A percentile compares a stretch with the other conserved stretches of the same genome.
phyloP scores from a whole-genome alignment of 768 basidiomycete species.

The Pleurotus salmoneostramineus region DNA sequence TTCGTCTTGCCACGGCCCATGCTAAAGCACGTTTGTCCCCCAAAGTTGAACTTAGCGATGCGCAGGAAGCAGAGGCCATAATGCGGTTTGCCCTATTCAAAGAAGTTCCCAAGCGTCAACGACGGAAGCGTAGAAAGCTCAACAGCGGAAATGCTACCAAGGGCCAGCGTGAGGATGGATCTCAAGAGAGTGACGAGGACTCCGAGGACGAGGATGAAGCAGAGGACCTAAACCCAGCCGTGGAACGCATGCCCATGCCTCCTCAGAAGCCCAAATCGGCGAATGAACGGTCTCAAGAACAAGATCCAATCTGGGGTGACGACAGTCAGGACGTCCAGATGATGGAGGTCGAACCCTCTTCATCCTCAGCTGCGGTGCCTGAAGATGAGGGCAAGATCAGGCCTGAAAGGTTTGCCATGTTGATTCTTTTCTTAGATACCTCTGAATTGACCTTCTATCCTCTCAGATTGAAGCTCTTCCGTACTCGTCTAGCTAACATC shows the following conservation, averaged over 20 bases:
- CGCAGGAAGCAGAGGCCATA: conserved; percentile 88
- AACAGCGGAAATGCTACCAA: conserved; percentile 59
- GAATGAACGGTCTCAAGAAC: conserved; percentile 24
- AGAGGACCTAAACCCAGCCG: conserved; percentile 10
- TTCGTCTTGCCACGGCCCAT: conserved; percentile 96
- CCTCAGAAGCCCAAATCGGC: conserved; percentile 21
- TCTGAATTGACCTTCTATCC: conserved; percentile 4
- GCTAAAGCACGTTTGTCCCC: conserved; percentile 90
- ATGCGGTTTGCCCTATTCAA: conserved; percentile 97
- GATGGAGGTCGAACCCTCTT: conserved; percentile 43
- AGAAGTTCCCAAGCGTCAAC: conserved; percentile 83
- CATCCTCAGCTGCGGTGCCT: conserved; percentile 27
- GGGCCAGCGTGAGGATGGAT: conserved; percentile 43
- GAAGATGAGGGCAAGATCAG: conserved; percentile 38
- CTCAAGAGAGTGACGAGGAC: conserved; percentile 50
- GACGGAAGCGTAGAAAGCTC: conserved; percentile 83
- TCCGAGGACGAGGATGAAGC: conserved; percentile 34
- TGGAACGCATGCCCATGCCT: conserved; percentile 50
- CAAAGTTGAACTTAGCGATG: conserved; percentile 83
- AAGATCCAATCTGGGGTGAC: conserved; percentile 64
- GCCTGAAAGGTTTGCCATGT: conserved; percentile 53
- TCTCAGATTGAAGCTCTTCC: conserved; percentile 75
- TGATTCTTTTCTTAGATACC: conserved; percentile 1
- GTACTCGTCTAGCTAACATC: conserved; percentile 66
- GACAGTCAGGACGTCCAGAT: conserved; percentile 61